Evolutionary conservation across 2,329 filamentous ascomycete genomes (phyloP), one percentile per base, ranked within the genome.

Genomic region (Penicillium verrucosum): DNA sequence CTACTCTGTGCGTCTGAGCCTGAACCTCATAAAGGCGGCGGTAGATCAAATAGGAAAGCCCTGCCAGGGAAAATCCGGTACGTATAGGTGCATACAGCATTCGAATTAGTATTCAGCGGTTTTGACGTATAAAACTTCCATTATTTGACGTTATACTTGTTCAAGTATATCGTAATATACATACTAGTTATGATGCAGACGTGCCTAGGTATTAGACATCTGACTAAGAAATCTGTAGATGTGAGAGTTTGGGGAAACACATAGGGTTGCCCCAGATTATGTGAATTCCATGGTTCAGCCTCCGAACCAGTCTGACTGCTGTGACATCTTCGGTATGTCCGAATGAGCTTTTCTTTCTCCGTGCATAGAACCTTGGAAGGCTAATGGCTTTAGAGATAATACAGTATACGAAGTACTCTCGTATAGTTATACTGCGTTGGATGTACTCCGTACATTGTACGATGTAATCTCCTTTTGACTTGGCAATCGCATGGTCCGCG

Each of bases 401-500:
- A 36, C 30, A 12, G 32, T 14, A 5, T 34, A 34, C 6, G 14
- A 6, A 34, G 32, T 8, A 16, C 32, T 34, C 12, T 34, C 32
- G 32, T 16, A 34, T 34, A 14, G 12, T 16, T 34, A 34, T 34
- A 16, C 14, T 34, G 16, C 5, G 32, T 14, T 16, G 32, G 16
- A 14, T n/a, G 18, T 18, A 18, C 18, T 18, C 18, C 12, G 36
- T 40, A 41, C 25, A 49, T 10, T 27, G 25, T 34, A 16, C 6
- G 21, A 30, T 7, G 34, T 32, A 49, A 48, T 51, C 11, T 51
- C 37, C 43, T 18, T 42, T 54, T 48, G 18, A 9, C n/a, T 54
- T 54, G 23, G 60, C 54, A 51, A 57, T 57, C 50, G 47, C 54
- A 56, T 58, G 34, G 44, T 16, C 54, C 32, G 38, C 58, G 44